phyloP scores from a whole-genome alignment of 768 basidiomycete species.

The Symmetrospora coprosmae region DNA sequence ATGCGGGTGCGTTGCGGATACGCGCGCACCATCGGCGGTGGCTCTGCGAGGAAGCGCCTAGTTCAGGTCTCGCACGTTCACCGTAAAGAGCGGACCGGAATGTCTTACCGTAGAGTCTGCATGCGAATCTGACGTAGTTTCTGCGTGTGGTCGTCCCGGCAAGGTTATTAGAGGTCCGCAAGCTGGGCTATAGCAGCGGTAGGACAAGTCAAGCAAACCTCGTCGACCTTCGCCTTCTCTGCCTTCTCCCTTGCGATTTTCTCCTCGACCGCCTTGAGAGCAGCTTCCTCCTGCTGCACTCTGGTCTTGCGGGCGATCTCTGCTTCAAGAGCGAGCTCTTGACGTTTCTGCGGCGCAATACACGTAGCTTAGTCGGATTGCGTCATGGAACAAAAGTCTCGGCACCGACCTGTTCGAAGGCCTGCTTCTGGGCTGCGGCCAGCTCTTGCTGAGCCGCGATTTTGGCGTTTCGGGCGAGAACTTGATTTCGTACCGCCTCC shows the following conservation, averaged over 20 bases:
- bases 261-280: neutral
- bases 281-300: neutral
- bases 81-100: too few relatives aligned
- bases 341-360: neutral
- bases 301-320: neutral
- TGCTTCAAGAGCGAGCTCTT: constrained; percentile 15
- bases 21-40: too few relatives aligned
- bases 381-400: neutral
- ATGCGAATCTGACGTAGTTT: too few relatives aligned
- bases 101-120: too few relatives aligned
- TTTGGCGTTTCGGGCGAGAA: neutral
- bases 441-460: neutral
- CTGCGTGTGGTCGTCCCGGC: too few relatives aligned
- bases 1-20: too few relatives aligned
- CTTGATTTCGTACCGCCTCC: neutral
- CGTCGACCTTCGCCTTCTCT: neutral
- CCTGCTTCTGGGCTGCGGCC: neutral
- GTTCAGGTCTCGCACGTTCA: too few relatives aligned
- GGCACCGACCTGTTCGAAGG: constrained; percentile 2
- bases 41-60: too few relatives aligned
- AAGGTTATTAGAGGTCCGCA: too few relatives aligned
- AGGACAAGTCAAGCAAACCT: too few relatives aligned
- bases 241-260: neutral
- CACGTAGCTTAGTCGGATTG: neutral
- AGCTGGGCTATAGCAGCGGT: too few relatives aligned